Evolutionary conservation across 2,329 filamentous ascomycete species (phyloP).

Genomic region (Fusarium sulawesiense): DNA sequence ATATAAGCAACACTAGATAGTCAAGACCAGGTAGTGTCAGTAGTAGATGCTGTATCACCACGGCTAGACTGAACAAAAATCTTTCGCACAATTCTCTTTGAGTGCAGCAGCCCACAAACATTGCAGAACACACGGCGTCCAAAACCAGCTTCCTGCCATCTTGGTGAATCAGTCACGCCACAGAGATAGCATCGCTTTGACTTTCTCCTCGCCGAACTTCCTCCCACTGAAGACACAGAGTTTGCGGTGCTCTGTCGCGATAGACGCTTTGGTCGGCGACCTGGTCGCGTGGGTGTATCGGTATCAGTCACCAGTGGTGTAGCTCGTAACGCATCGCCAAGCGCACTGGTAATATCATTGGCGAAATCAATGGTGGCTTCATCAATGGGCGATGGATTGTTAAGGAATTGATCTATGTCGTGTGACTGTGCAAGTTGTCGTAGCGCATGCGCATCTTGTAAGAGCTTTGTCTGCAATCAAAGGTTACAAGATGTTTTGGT

Average conservation of each 20-base stretch:
- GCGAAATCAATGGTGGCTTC: neutral
- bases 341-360: neutral
- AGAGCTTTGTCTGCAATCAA: neutral
- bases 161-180: neutral
- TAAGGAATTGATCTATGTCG: constrained; percentile 1
- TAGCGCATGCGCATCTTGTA: neutral
- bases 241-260: neutral
- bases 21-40: neutral
- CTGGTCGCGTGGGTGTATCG: neutral
- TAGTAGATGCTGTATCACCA: neutral
- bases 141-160: neutral
- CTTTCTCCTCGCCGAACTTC: neutral
- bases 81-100: neutral
- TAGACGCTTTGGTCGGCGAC: neutral
- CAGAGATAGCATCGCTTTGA: neutral
- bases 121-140: neutral
- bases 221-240: neutral
- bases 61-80: neutral
- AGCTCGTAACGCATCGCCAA: neutral
- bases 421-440: neutral
- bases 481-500: neutral
- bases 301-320: neutral
- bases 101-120: neutral
- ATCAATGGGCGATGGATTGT: neutral
- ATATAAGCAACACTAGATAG: neutral